These are phyloP conservation scores for Chytriomyces hyalinus DNA, from an alignment of 192 early-diverging fungal species.

Conservation along the genomic window DNA sequence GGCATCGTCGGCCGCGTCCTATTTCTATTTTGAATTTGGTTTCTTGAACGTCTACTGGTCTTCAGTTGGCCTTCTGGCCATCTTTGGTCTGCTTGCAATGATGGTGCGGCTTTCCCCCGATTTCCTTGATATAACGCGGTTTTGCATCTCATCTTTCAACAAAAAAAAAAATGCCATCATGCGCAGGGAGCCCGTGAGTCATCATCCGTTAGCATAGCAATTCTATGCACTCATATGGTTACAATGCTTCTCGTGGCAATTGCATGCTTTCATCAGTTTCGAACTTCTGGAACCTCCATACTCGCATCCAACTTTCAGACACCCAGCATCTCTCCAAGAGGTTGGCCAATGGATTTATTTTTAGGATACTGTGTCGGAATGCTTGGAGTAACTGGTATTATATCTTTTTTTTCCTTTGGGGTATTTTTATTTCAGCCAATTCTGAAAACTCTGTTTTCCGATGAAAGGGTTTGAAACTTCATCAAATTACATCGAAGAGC, in stretches of 20 bases:
- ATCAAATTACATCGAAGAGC: conserved; percentile 63
- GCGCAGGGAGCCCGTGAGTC: conserved; percentile 52
- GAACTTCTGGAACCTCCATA: conserved; percentile 40
- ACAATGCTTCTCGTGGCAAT: conserved; percentile 52
- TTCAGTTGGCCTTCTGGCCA: conserved; percentile 50
- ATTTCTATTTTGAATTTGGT: conserved; percentile 41
- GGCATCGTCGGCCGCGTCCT: conserved; percentile 58
- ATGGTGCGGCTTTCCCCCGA: conserved; percentile 12
- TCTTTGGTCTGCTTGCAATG: conserved; percentile 55
- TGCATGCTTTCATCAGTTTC: conserved; percentile 51
- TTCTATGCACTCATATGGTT: conserved; percentile 52
- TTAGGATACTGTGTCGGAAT: conserved; percentile 63
- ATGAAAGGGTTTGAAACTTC: conserved; percentile 53
- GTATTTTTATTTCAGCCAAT: neutral
- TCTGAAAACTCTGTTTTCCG: conserved; percentile 31
- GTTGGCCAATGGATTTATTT: conserved; percentile 47
- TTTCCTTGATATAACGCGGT: neutral
- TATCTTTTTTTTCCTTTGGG: neutral
- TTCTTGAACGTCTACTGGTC: conserved; percentile 45
- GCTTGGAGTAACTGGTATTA: conserved; percentile 45
- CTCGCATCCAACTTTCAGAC: conserved; percentile 55
- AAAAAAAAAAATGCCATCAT: no score
- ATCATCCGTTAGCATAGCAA: conserved; percentile 52
- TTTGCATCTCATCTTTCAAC: neutral
- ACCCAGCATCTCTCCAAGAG: conserved; percentile 38